phyloP scores from a whole-genome alignment of 2,329 filamentous ascomycete genomes.

The Chrysoporthe puriensis region DNA sequence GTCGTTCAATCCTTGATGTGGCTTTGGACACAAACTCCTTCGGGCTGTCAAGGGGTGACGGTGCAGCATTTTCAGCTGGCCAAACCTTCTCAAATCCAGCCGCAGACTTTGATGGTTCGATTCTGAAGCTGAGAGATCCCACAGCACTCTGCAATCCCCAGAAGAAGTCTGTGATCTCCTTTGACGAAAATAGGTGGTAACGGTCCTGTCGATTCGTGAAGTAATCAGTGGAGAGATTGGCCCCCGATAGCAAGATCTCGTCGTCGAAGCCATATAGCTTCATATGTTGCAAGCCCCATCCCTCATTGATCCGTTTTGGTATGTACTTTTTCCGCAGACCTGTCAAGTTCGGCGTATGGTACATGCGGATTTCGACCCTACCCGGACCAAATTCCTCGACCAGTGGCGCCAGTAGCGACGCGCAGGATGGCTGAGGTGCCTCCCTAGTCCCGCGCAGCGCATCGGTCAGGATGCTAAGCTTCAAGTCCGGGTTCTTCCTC shows the following conservation, averaged over 20 bases:
- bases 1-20: conserved; percentile 65
- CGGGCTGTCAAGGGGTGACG: conserved; percentile 73
- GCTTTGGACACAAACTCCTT: conserved; percentile 71
- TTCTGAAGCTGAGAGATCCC: conserved; percentile 78
- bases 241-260: conserved; percentile 91
- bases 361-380: conserved; percentile 93
- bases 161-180: conserved; percentile 82
- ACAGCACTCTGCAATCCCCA: conserved; percentile 75
- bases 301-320: conserved; percentile 91
- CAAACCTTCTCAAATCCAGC: conserved; percentile 69
- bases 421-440: conserved; percentile 81
- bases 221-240: conserved; percentile 91
- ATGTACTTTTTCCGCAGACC: conserved; percentile 82
- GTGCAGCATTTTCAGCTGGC: conserved; percentile 74
- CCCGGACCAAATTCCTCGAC: conserved; percentile 80
- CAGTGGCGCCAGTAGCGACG: conserved; percentile 84
- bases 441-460: conserved; percentile 90
- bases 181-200: conserved; percentile 87
- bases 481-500: conserved; percentile 72
- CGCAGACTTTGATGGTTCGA: conserved; percentile 63
- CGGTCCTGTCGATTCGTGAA: conserved; percentile 95
- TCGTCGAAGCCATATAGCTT: conserved; percentile 97
- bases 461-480: conserved; percentile 89
- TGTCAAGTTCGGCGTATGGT: conserved; percentile 94
- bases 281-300: conserved; percentile 98